Evolutionary conservation across 73 alveolate genomes (phyloP).

Genomic region (Uronychia setigera): DNA sequence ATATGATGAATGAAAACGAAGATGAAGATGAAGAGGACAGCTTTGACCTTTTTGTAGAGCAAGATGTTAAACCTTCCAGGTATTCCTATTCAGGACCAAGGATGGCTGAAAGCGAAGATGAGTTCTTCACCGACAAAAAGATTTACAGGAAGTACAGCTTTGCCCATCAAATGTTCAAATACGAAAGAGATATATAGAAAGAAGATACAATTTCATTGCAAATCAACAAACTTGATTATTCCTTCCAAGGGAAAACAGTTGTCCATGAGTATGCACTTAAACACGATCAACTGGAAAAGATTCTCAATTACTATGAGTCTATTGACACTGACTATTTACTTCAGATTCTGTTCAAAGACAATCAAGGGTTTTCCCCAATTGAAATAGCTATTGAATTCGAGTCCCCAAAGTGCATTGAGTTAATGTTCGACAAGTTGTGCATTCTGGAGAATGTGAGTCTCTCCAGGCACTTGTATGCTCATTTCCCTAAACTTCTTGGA

Average conservation of each 20-base stretch:
- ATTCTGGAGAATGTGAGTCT: neutral
- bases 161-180: neutral
- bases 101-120: neutral
- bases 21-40: neutral
- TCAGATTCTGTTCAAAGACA: neutral
- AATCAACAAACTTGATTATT: neutral
- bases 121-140: neutral
- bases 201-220: neutral
- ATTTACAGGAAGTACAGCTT: neutral
- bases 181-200: neutral
- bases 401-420: neutral
- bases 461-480: neutral
- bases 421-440: neutral
- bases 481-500: slow-evolving; percentile 13
- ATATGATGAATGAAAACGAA: neutral
- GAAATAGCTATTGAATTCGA: neutral
- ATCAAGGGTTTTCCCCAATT: neutral
- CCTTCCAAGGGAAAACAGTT: neutral
- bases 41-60: neutral
- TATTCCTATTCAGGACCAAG: neutral
- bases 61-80: too few relatives aligned
- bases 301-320: neutral
- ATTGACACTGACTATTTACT: neutral
- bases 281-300: neutral
- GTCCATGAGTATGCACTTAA: neutral